These are phyloP conservation scores for Verticillium dahliae DNA, from an alignment of 2,329 filamentous ascomycete species.

Conservation along the genomic window DNA sequence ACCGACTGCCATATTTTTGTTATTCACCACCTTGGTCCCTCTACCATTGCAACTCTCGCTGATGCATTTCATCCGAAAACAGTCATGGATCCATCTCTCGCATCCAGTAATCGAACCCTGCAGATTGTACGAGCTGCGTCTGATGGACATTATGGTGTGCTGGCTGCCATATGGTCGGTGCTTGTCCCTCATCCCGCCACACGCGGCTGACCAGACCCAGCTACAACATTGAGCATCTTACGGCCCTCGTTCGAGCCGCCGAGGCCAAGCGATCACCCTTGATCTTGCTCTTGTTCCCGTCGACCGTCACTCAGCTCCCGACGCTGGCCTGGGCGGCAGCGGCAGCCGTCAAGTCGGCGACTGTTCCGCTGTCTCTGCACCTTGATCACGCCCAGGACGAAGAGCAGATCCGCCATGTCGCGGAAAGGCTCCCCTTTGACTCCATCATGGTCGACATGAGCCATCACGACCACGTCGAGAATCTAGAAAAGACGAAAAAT, in stretches of 20 bases:
- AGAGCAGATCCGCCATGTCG: constrained; percentile 49
- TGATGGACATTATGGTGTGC: constrained; percentile 47
- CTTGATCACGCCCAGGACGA: constrained; percentile 61
- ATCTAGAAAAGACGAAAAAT: constrained; percentile 55
- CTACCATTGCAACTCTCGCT: background rate
- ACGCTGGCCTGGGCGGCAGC: constrained; percentile 44
- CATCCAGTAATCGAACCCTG: constrained; percentile 1
- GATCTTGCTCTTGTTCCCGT: constrained; percentile 67
- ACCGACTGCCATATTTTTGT: too few species aligned
- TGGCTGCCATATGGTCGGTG: constrained; percentile 31
- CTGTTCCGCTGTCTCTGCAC: constrained; percentile 55
- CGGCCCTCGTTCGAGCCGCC: constrained; percentile 61
- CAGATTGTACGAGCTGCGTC: constrained; percentile 44
- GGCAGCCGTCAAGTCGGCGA: constrained; percentile 45
- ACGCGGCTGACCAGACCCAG: constrained; percentile 29
- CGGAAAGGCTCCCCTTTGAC: constrained; percentile 52
- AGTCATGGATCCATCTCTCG: background rate
- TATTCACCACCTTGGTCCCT: background rate
- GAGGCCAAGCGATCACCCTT: constrained; percentile 59
- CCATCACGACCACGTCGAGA: constrained; percentile 65
- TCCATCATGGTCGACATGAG: constrained; percentile 74
- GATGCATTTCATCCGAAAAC: background rate
- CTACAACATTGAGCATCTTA: constrained; percentile 65
- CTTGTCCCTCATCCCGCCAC: background rate
- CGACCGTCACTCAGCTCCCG: constrained; percentile 59